Base-by-base conservation (phyloP, 768 basidiomycete genomes). In the Gloeopeniophorella convolvens region DNA sequence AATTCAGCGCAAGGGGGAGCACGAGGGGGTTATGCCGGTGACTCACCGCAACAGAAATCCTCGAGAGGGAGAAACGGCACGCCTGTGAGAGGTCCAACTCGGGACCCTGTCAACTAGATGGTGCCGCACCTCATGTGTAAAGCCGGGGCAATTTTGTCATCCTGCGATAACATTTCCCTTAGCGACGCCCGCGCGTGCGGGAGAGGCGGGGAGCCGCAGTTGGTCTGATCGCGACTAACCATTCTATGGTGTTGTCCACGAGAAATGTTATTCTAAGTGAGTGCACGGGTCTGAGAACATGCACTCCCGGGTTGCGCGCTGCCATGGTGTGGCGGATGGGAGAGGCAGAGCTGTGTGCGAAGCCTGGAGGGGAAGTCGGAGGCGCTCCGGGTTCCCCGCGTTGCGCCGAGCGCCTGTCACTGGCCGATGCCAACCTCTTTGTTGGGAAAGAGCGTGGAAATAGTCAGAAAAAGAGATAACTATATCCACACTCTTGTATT, bases 101-200 rank as follows among this genome's bases (percentile, higher is more conserved):
- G 60, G 0, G 76, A 69, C 62, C 41, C 74, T 67, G 23, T 78
- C 71, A 2, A 69, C 61, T 16, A 91, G 57, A 61, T 91, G 86
- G 48, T 79, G 77, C 3, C 69, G 70, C 23, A 87, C 26, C 63
- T 93, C 89, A 60, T 83, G 83, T 0, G 72, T 75, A 64, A 91
- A 91, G 6, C 86, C 86, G 1, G 6, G 90, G 89, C 7, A 90
- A 66, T 62, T 79, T 80, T 10, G 83, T 83, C 76, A 90, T 83
- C 86, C 86, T 88, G n/a, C 6, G 2, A 18, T 16, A 31, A 20
- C 7, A 15, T 4, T 23, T 30, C n/a, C 13, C 24, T 51, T 13
- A 35, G 42, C 31, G 32, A 31, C 6, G 33, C 15, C 7, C 12
- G 8, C 20, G n/a, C n/a, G n/a, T 12, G n/a, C 9, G 2, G 3